Evolutionary conservation across 2,329 filamentous ascomycete genomes (phyloP), one percentile per base, ranked within the genome.

Genomic region (Beauveria asiatica): DNA sequence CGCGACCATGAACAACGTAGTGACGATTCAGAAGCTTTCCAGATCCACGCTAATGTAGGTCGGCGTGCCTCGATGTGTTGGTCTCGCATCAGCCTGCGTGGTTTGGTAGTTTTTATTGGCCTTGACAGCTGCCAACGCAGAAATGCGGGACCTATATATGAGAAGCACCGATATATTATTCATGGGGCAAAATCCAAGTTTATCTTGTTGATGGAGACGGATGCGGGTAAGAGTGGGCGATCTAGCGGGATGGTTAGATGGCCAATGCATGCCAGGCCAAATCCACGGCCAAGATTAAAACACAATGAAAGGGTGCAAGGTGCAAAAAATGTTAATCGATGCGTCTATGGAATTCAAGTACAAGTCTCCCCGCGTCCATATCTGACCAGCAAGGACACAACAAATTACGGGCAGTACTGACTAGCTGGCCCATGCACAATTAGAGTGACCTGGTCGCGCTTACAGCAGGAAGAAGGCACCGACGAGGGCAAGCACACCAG

Each of bases 401-500:
- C 5, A 10, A 30, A 8, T 16, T 16, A 33, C 23, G 3, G 30
- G 21, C 45, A 37, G 13, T 16, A 16, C n/a, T 41, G 8, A 11
- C 27, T 41, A 58, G 8, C 42, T 30, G 19, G 30, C 42, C 25
- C 30, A 42, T n/a, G 33, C 3, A 48, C 23, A 33, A 53, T 11
- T n/a, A 45, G 30, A 13, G 11, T n/a, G 16, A 23, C 39, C 13
- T 6, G 21, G 37, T 13, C 16, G 16, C n/a, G n/a, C 41, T 61
- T 58, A 61, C 41, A 61, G 54, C 53, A 61, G 44, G 48, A 53
- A 48, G 11, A 59, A 59, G 33, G 61, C 56, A 42, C 55, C 61
- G 6, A 56, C 46, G 23, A 59, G 33, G 25, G 61, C 61, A 45
- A 62, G 52, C 46, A 56, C 45, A n/a, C 55, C 61, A 46, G 61